Percentiles rank a stretch among this genome's conserved stretches.
These are phyloP conservation scores for Thuidium tamariscinum DNA, from an alignment of 225 moss, liverwort and hornwort genomes.

Conservation along the genomic window DNA sequence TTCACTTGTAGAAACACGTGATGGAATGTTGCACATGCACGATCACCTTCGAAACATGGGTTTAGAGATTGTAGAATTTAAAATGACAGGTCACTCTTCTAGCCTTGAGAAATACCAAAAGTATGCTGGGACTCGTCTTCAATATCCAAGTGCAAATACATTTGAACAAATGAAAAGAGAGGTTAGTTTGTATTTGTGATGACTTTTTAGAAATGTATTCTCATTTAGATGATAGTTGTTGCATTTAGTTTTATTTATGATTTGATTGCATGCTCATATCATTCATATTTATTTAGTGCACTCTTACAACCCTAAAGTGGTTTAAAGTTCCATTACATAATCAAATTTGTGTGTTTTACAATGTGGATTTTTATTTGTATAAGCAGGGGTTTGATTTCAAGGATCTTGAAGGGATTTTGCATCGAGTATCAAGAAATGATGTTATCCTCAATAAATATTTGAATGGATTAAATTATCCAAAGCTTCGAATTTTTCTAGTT, in stretches of 20 bases:
- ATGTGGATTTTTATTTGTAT: too few species aligned
- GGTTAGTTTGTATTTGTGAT: neutral
- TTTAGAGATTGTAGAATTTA: neutral
- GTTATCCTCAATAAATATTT: neutral
- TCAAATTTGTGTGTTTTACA: too few species aligned
- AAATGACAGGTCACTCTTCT: neutral
- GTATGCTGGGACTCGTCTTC: neutral
- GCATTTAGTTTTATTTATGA: neutral
- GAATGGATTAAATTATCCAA: neutral
- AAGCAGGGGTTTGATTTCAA: neutral
- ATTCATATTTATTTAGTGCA: too few species aligned
- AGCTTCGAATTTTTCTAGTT: neutral
- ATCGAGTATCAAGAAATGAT: neutral
- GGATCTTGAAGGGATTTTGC: neutral
- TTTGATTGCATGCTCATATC: neutral
- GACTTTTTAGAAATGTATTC: accelerated
- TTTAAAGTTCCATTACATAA: accelerated
- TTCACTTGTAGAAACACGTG: neutral
- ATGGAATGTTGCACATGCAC: neutral
- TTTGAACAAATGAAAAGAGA: neutral
- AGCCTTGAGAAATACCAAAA: neutral
- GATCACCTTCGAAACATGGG: neutral
- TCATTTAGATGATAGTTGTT: accelerated
- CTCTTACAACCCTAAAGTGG: accelerated
- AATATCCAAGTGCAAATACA: neutral